Percentiles rank a stretch among this genome's conserved stretches.
Conservation (phyloP, 768 basidiomycete genomes). For the Trametes cubensis region DNA sequence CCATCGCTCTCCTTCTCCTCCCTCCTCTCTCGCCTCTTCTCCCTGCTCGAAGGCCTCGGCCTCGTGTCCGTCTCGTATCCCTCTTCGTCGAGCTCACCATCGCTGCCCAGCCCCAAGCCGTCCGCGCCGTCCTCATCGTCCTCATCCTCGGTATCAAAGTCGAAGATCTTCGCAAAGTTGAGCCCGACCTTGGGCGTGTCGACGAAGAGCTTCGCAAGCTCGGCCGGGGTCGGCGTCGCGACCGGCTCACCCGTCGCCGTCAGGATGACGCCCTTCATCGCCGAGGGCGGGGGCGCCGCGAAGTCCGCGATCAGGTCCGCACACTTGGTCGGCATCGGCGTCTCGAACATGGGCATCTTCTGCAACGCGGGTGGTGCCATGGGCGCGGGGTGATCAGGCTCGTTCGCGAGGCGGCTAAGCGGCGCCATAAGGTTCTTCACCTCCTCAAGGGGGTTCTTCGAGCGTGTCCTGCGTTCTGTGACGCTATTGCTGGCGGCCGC, state of each 20-base stretch:
- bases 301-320: constrained; percentile 19
- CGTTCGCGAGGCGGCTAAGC: constrained; percentile 40
- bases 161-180: constrained; percentile 79
- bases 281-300: constrained; percentile 33
- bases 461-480: constrained; percentile 32
- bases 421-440: constrained; percentile 71
- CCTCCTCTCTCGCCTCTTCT: constrained; percentile 1
- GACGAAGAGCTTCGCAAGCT: constrained; percentile 67
- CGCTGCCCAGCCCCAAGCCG: constrained; percentile 14
- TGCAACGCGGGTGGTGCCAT: constrained; percentile 11
- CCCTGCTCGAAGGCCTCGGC: constrained; percentile 6
- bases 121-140: constrained; percentile 33
- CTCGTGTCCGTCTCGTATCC: constrained; percentile 33
- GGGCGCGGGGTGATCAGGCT: constrained; percentile 22
- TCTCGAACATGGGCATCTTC: constrained; percentile 46
- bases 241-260: constrained; percentile 78
- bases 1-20: constrained; percentile 35
- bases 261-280: constrained; percentile 67
- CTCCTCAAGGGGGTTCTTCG: constrained; percentile 69
- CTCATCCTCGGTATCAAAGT: constrained; percentile 48
- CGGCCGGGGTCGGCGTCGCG: constrained; percentile 68
- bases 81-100: constrained; percentile 34
- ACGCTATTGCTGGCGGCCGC: constrained; percentile 8
- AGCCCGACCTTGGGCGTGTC: constrained; percentile 71
- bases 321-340: constrained; percentile 46